Evolutionary conservation across 345 rosid genomes (phyloP), one percentile per base, ranked within the genome.

Genomic region (Aquilaria malaccensis): DNA sequence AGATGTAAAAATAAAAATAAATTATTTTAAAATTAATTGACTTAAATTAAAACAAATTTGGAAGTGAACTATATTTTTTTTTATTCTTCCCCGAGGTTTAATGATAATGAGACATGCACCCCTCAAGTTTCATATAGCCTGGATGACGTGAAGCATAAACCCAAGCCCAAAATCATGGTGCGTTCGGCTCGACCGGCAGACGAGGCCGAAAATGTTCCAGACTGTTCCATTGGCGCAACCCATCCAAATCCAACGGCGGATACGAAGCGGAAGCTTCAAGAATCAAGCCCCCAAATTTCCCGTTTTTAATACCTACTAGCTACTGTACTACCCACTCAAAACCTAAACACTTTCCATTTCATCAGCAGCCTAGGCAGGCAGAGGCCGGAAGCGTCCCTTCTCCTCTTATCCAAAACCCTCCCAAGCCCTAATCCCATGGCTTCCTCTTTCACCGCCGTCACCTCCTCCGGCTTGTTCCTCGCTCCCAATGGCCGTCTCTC

Each of bases 401-500:
- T 4, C 43, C 37, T 57, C 75, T 70, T 63, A 64, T 56, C 61
- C 61, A 43, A 58, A 58, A 58, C 71, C 64, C 56, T 32, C 29
- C 56, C 64, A 75, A 71, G 64, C 76, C 79, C 75, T 70, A 67
- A 48, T 3, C 47, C 54, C 33, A 60, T 94, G 99, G 88, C 99
- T 1, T 82, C 86, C 7, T 84, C 89, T 22, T 83, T 90, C 72
- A 76, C 83, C 45, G 80, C 92, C 51, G 83, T 79, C 81, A 81
- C 96, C 30, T 84, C 92, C 9, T 80, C 72, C 61, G 94, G 90
- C 45, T 70, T 93, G 22, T 64, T 88, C 78, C 78, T 76, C 60
- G 86, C 86, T 66, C 79, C 97, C 52, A 91, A 89, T 70, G 89
- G 79, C 82, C 85, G 76, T 47, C 79, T 83, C 61, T 68, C 76